These are phyloP conservation scores for Pleurotus sapidus DNA, from an alignment of 768 basidiomycete genomes.

Conservation along the genomic window DNA sequence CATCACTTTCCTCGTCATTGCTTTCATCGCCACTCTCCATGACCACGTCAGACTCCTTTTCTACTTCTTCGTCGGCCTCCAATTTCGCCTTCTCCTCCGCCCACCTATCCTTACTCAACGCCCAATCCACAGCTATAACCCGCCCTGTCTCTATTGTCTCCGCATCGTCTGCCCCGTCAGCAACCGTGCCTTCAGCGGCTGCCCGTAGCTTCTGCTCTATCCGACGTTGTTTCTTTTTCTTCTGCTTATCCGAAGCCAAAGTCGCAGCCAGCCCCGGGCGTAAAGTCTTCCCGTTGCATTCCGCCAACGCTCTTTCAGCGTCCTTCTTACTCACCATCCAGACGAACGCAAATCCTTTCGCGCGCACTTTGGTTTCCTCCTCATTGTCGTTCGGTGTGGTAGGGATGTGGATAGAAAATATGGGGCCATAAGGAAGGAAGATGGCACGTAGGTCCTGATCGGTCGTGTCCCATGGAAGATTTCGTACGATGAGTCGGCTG, in stretches of 20 bases:
- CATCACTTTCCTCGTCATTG: constrained; percentile 20
- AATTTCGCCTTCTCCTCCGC: constrained; percentile 70
- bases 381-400: constrained; percentile 31
- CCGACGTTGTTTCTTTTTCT: constrained; percentile 59
- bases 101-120: constrained; percentile 92
- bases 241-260: constrained; percentile 61
- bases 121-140: constrained; percentile 93
- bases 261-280: constrained; percentile 58
- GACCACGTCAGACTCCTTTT: constrained; percentile 22
- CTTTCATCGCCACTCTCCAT: constrained; percentile 22
- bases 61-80: constrained; percentile 35
- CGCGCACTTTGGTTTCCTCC: constrained; percentile 29
- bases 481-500: constrained; percentile 86
- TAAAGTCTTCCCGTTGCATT: constrained; percentile 73
- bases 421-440: constrained; percentile 86
- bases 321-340: constrained; percentile 89
- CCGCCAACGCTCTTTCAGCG: constrained; percentile 78
- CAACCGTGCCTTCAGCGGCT: constrained; percentile 30
- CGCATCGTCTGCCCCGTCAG: constrained; percentile 33
- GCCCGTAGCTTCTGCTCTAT: constrained; percentile 48
- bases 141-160: constrained; percentile 40
- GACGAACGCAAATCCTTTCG: constrained; percentile 90
- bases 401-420: constrained; percentile 84
- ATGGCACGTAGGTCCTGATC: constrained; percentile 82
- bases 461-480: constrained; percentile 80